phyloP scores from a whole-genome alignment of 2,329 filamentous ascomycete genomes.

The Aspergillus costaricaensis region DNA sequence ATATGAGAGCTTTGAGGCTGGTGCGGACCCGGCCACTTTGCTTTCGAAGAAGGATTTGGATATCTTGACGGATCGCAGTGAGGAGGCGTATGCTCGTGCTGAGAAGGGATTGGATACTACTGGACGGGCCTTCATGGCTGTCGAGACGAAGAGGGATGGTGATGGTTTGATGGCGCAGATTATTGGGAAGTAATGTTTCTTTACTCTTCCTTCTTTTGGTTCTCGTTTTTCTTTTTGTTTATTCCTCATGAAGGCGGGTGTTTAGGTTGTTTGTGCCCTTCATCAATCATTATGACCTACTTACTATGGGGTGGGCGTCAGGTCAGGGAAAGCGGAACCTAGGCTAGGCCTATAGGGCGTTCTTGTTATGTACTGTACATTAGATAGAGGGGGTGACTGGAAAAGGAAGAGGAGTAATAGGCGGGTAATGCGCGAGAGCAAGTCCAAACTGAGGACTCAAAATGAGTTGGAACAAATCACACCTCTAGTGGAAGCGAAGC shows the following conservation, averaged over 20 bases:
- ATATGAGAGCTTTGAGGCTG: conserved; percentile 63
- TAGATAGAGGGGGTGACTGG: conserved; percentile 14
- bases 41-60: conserved; percentile 75
- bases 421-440: conserved; percentile 7
- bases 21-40: conserved; percentile 60
- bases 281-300: not conserved
- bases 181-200: conserved; percentile 15
- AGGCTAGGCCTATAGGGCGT: not conserved
- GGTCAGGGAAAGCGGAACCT: not conserved
- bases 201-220: not conserved
- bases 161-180: conserved; percentile 36
- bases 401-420: not conserved
- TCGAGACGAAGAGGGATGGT: conserved; percentile 70
- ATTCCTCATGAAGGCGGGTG: not conserved
- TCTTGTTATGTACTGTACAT: conserved; percentile 22
- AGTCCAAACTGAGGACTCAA: not conserved
- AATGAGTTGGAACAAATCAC: not conserved
- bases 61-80: conserved; percentile 73
- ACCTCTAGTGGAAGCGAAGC: not conserved
- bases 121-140: conserved; percentile 65
- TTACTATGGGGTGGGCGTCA: not conserved
- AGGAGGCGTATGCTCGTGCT: conserved; percentile 69
- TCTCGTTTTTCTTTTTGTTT: not conserved
- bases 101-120: conserved; percentile 71
- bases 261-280: not conserved